These are phyloP conservation scores for Vanderwaltozyma tropicalis DNA, from an alignment of 805 yeast species.

Conservation along the genomic window DNA sequence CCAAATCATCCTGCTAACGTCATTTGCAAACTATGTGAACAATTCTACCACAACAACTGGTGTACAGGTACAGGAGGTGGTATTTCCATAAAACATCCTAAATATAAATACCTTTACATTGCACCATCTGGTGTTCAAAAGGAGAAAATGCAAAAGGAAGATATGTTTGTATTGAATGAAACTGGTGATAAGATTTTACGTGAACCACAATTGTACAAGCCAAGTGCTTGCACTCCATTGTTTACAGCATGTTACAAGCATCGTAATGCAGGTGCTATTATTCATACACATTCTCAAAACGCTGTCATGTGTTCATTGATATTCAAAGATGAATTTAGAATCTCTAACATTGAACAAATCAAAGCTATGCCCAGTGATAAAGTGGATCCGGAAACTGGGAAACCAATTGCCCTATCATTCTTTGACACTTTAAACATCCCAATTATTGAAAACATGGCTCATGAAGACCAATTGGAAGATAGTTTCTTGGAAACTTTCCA, in stretches of 20 bases:
- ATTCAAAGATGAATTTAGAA: constrained; percentile 60
- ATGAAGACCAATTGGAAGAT: constrained; percentile 72
- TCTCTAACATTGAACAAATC: constrained; percentile 80
- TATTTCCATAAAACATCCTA: constrained; percentile 48
- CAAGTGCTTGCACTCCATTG: constrained; percentile 90
- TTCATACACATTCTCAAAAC: constrained; percentile 85
- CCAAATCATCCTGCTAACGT: constrained; percentile 71
- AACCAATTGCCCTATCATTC: constrained; percentile 53
- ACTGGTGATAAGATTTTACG: constrained; percentile 37
- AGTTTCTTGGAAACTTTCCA: constrained; percentile 51
- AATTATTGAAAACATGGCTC: constrained; percentile 82
- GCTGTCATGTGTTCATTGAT: constrained; percentile 75
- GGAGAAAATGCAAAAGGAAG: constrained; percentile 72
- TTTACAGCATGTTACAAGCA: constrained; percentile 61
- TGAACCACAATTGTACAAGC: constrained; percentile 59
- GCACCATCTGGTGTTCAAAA: constrained; percentile 97
- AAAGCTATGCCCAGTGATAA: constrained; percentile 74
- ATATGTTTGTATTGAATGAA: constrained; percentile 68
- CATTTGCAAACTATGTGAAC: constrained; percentile 70
- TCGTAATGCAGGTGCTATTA: constrained; percentile 81
- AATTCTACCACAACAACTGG: constrained; percentile 77
- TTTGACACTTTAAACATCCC: constrained; percentile 75
- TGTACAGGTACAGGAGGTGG: constrained; percentile 97
- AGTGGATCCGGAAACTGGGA: constrained; percentile 33
- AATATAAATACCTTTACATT: constrained; percentile 48